Base-by-base conservation (phyloP, 192 early-diverging fungal genomes). In the Coemansia sp. region DNA sequence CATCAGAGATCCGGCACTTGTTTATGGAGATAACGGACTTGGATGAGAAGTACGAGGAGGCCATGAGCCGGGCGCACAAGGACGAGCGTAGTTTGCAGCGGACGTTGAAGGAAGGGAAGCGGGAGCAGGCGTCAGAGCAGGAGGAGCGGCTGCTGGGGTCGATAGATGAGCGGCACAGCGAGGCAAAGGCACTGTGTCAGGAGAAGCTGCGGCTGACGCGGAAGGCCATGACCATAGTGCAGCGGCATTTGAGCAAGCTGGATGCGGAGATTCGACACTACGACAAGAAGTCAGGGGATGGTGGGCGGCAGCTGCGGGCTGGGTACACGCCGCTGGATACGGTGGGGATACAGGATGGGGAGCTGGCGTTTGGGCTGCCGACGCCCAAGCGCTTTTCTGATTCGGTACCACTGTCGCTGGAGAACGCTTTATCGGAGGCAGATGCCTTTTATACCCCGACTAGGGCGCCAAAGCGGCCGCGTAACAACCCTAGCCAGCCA, bases 11-110 rank as follows among this genome's bases (percentile, higher is more conserved):
- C 26, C 54, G 70, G 14, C 59, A 67, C 35, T 35, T 74, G 25
- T 63, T 74, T 39, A 56, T 51, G 5, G 70, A 74, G 38, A 74
- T 74, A 33, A 58, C 58, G 0, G 64, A 74, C 17, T 22, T 74
- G 25, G 70, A 74, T 20, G 70, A 74, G 16, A 57, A 59, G 29
- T 66, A 54, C 46, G 64, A 67, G 39, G 64, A 67, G 17, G 44
- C 59, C 1, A 44, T 62, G 51, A 44, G 47, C 23, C 48, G 38
- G 2, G 64, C 64, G 25, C 9, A 37, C 6, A 45, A 50, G 8
- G 22, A 25, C 46, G 70, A 74, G 20, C 64, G 59, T 11, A 14
- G 3, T 1, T 47, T 74, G 17, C 70, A 74, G 10, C 37, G 29
- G 7, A 37, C 43, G 27, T 51, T 63, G 16, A 56, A 58, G 22